A percentile compares a stretch with the other conserved stretches of the same genome.
Conservation (phyloP, 2,329 filamentous ascomycete species). For the Fusarium pininemorale region DNA sequence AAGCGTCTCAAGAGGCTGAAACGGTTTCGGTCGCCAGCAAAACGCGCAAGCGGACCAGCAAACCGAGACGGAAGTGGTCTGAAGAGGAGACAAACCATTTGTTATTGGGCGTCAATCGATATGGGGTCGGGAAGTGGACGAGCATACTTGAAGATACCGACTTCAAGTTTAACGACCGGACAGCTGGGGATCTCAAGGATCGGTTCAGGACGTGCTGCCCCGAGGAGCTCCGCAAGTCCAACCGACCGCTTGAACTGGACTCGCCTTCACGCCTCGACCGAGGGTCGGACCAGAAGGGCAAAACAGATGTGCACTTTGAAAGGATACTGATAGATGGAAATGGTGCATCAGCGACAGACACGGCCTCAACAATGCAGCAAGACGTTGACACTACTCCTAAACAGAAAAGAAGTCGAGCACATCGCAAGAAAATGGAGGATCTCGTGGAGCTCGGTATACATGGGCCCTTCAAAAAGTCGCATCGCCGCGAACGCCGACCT, state of each 20-base stretch:
- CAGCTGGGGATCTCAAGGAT: slow-evolving; percentile 71
- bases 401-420: slow-evolving; percentile 61
- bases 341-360: slow-evolving; percentile 41
- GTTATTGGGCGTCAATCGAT: slow-evolving; percentile 67
- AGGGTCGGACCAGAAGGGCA: slow-evolving; percentile 50
- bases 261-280: slow-evolving; percentile 31
- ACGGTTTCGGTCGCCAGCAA: slow-evolving; percentile 47
- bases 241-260: slow-evolving; percentile 41
- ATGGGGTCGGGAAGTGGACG: slow-evolving; percentile 73
- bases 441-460: slow-evolving; percentile 67
- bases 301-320: slow-evolving; percentile 62
- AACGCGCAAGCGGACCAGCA: slow-evolving; percentile 63
- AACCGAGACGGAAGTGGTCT: slow-evolving; percentile 70
- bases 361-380: slow-evolving; percentile 31
- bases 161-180: slow-evolving; percentile 69
- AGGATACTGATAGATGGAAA: slow-evolving; percentile 64
- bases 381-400: slow-evolving; percentile 50
- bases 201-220: slow-evolving; percentile 73
- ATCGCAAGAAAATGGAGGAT: slow-evolving; percentile 65
- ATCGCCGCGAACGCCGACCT: slow-evolving; percentile 66
- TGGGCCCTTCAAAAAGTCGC: slow-evolving; percentile 69
- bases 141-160: slow-evolving; percentile 69
- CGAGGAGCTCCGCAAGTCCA: slow-evolving; percentile 62
- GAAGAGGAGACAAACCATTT: slow-evolving; percentile 72
- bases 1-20: slow-evolving; percentile 47